Base-by-base conservation (phyloP, 2,329 filamentous ascomycete genomes). In the Phialophora expanda region DNA sequence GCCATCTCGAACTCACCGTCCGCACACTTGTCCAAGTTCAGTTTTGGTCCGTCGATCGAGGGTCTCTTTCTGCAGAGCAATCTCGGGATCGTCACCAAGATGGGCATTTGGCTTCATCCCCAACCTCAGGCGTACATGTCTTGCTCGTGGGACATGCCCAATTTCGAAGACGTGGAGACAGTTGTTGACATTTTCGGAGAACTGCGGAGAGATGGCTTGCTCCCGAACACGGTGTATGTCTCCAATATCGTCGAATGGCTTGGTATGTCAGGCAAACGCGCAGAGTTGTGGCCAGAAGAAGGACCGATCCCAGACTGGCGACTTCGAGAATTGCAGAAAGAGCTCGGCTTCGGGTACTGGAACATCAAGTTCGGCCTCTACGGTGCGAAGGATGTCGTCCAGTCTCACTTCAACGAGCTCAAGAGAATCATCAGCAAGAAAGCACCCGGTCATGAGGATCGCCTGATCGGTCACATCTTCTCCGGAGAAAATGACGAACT, bases 61-160 rank as follows among this genome's bases (percentile, higher is more conserved):
- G 67, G 67, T 20, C 60, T 73, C 3, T 73, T 73, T 50, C 66
- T 69, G 12, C 71, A 73, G 48, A 70, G 68, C 38, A 72, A 73
- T 62, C 67, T 69, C 14, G 67, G 61, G 3, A 68, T 73, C 20
- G 71, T 73, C 44, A 72, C 71, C 5, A 73, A 73, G 56, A 58
- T 73, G 54, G 71, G 71, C 2, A 73, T 73, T 26, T 66, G 66
- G 51, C 60, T 73, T 22, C 71, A 69, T 60, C 71, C 70, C 41
- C 62, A 75, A 71, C 53, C 73, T 71, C 57, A 65, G 53, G 71
- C 70, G 56, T 75, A 73, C 9, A 73, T 76, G 48, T 71, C 72
- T 28, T 74, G 74, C 38, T 73, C 75, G 63, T 75, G 76, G 55
- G 73, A 76, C 28, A 78, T 79, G 55, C 74, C 67, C 3, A 62